A percentile compares a stretch with the other conserved stretches of the same genome.
phyloP scores from a whole-genome alignment of 148 eudicot genomes.

The Heliosperma pusillum region DNA sequence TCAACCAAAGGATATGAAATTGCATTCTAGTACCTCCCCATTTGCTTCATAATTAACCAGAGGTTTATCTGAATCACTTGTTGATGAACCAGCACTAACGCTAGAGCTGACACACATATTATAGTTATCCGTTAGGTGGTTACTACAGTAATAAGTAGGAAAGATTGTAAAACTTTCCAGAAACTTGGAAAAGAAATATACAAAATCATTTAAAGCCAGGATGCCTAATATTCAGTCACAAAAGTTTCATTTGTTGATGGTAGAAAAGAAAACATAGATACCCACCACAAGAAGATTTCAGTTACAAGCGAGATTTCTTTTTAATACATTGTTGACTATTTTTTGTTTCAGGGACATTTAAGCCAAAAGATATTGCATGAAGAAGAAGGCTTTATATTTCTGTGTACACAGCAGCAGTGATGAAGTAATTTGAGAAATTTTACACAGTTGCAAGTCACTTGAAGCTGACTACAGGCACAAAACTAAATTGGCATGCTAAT shows the following conservation, averaged over 20 bases:
- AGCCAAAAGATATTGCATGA: not conserved
- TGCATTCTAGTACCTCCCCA: slow-evolving; percentile 58
- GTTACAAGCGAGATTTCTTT: no score
- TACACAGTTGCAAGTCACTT: not conserved
- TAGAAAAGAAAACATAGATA: not conserved
- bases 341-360: not conserved
- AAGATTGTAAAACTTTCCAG: not conserved
- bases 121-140: slow-evolving; percentile 11
- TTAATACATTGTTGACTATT: not conserved
- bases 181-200: not conserved
- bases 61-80: slow-evolving; percentile 39
- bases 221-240: not conserved
- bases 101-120: slow-evolving; percentile 39
- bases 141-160: slow-evolving; percentile 7
- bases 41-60: slow-evolving; percentile 52
- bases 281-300: not conserved
- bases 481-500: not conserved
- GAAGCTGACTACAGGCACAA: not conserved
- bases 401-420: not conserved
- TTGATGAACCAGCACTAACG: slow-evolving; percentile 45
- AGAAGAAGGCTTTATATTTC: not conserved
- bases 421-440: not conserved
- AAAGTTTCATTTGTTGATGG: not conserved
- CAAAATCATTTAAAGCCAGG: not conserved
- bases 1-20: slow-evolving; percentile 4